Evolutionary conservation across 257 asterid species (phyloP).

Genomic region (Nemophila menziesii): DNA sequence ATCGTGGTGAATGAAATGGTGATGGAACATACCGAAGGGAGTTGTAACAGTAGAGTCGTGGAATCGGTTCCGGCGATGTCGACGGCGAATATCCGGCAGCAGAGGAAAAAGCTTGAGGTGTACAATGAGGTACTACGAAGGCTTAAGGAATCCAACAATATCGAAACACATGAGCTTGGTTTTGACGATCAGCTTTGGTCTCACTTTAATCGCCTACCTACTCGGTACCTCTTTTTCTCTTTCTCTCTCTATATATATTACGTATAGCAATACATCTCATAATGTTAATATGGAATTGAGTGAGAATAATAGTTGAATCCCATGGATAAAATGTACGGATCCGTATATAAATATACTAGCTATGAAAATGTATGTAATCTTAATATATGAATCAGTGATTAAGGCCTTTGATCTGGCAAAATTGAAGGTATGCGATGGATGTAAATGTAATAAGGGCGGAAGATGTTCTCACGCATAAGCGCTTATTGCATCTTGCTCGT

Average conservation of each 20-base stretch:
- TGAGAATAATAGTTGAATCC: neutral
- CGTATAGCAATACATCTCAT: neutral
- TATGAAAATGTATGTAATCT: neutral
- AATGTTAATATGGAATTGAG: neutral
- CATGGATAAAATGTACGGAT: neutral
- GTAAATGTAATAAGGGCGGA: conserved; percentile 92
- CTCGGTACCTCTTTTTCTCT: conserved; percentile 32
- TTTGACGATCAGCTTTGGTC: conserved; percentile 78
- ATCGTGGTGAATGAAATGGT: conserved; percentile 32
- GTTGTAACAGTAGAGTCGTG: conserved; percentile 35
- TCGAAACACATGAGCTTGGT: conserved; percentile 55
- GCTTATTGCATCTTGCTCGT: conserved; percentile 65
- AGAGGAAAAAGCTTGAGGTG: conserved; percentile 61
- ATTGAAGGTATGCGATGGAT: conserved; percentile 84
- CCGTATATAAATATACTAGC: neutral
- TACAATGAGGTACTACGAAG: conserved; percentile 87
- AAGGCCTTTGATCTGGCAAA: conserved; percentile 12
- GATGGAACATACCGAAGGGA: conserved; percentile 53
- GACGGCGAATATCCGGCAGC: conserved; percentile 21
- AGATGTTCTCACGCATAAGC: conserved; percentile 86
- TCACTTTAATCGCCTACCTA: conserved; percentile 87
- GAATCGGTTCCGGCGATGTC: neutral
- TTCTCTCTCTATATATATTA: neutral
- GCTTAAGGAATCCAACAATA: conserved; percentile 53
- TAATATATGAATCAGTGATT: conserved; percentile 10